These are phyloP conservation scores for Globisporangium emineosum DNA, from an alignment of 352 stramenopile genomes.

Conservation along the genomic window DNA sequence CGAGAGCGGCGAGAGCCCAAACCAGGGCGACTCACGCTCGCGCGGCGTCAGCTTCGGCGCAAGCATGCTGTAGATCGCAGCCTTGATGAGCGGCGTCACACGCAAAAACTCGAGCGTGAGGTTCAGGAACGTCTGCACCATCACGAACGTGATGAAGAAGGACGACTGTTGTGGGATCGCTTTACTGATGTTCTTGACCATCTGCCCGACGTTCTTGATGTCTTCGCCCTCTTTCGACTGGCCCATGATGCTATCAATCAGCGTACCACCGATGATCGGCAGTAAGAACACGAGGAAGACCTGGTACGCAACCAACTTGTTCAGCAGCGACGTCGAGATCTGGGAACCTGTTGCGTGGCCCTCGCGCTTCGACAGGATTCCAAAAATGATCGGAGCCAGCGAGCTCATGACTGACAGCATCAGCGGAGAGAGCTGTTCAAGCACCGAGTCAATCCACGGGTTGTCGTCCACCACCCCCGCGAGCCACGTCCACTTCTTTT, in stretches of 20 bases:
- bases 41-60: conserved; percentile 81
- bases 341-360: conserved; percentile 64
- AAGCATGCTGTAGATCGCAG: conserved; percentile 68
- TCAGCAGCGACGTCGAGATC: conserved; percentile 68
- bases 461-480: conserved; percentile 43
- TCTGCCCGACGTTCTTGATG: conserved; percentile 30
- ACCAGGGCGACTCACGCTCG: conserved; percentile 62
- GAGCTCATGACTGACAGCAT: conserved; percentile 79
- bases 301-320: conserved; percentile 83
- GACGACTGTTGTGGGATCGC: conserved; percentile 72
- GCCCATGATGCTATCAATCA: conserved; percentile 69
- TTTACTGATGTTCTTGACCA: conserved; percentile 57
- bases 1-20: conserved; percentile 58
- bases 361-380: conserved; percentile 76
- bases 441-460: conserved; percentile 62
- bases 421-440: conserved; percentile 75
- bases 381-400: conserved; percentile 81
- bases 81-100: conserved; percentile 71
- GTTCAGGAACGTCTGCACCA: conserved; percentile 73
- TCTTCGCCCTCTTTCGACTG: conserved; percentile 37
- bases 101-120: conserved; percentile 67
- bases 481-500: conserved; percentile 48
- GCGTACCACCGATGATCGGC: conserved; percentile 79
- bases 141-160: conserved; percentile 79
- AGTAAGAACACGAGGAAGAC: conserved; percentile 80